Conservation (phyloP, 2,329 filamentous ascomycete genomes). For the Lachnellula occidentalis region DNA sequence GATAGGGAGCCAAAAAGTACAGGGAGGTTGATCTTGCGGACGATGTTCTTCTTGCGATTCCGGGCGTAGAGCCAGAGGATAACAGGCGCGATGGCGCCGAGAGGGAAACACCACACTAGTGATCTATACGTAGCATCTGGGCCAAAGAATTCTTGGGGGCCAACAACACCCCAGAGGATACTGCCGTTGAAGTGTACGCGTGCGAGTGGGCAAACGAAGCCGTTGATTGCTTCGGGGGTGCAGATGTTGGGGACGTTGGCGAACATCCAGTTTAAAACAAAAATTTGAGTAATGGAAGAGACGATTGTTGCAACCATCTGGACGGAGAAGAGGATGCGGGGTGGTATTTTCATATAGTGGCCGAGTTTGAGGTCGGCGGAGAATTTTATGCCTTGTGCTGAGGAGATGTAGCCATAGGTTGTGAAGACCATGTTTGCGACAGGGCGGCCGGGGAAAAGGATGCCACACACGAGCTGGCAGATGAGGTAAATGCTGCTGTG, state of each 20-base stretch:
- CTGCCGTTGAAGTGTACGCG: constrained; percentile 86
- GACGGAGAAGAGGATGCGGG: constrained; percentile 70
- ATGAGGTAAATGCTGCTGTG: constrained; percentile 83
- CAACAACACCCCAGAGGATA: constrained; percentile 85
- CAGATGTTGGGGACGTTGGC: constrained; percentile 70
- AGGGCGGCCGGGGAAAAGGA: constrained; percentile 75
- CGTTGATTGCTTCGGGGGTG: constrained; percentile 73
- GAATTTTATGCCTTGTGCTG: constrained; percentile 84
- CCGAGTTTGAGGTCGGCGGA: constrained; percentile 81
- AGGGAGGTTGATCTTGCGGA: constrained; percentile 74
- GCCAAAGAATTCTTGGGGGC: constrained; percentile 77
- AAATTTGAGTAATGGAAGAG: constrained; percentile 75
- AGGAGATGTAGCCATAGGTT: constrained; percentile 85
- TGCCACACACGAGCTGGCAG: constrained; percentile 78
- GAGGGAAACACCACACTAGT: constrained; percentile 75
- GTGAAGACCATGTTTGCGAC: constrained; percentile 94
- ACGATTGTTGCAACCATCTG: constrained; percentile 72
- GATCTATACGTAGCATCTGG: constrained; percentile 66
- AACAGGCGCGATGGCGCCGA: constrained; percentile 70
- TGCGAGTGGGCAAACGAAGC: constrained; percentile 82
- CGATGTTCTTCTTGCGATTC: constrained; percentile 52
- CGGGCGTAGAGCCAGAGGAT: constrained; percentile 67
- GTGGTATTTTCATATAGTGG: constrained; percentile 84
- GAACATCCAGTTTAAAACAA: constrained; percentile 89
- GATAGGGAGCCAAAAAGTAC: constrained; percentile 76